Evolutionary conservation across 2,329 filamentous ascomycete genomes (phyloP), one percentile per base, ranked within the genome.

Genomic region (Arthrobotrys sinensis): DNA sequence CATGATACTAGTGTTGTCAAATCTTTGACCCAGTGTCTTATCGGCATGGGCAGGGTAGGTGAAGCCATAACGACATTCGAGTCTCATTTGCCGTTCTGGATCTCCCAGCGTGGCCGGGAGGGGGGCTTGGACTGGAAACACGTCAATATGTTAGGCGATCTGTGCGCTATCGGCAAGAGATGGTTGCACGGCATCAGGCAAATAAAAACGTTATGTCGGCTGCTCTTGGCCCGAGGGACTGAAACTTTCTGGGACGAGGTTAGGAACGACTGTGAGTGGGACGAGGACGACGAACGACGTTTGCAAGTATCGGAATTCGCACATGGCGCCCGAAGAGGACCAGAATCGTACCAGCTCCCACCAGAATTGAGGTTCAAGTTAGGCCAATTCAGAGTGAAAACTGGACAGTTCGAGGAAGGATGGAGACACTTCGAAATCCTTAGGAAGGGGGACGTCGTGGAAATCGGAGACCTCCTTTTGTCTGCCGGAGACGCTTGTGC

Each of bases 241-340:
- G 94, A 99, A 83, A 84, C 82, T 0, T 93, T 90, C 82, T 99
- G 96, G 96, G 91, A 96, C 73, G 83, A 87, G 7, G 87, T 88
- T 80, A 86, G 88, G 4, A 93, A 97, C 83, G 94, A 97, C 83
- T 88, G 94, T 71, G 96, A 99, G 85, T 99, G 94, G 90, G 96
- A 99, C 83, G 85, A 88, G 4, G 88, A 91, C 52, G 89, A 93
- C 82, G 86, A 88, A 19, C 91, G 88, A 78, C 90, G 94, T 72
- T 83, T 86, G 1, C 84, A 87, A 72, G 87, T 92, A 4, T 84
- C 88, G 1, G 88, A 88, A 0, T 97, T 92, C 83, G 84, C 87
- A 2, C 10, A 75, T 14, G 55, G 69, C 8, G 14, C 10, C 16
- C 52, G 36, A 5, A 53, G 48, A 24, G 69, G 63, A 0, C 36